Evolutionary conservation across 2,329 filamentous ascomycete genomes (phyloP).

Genomic region (Fusarium foetens): DNA sequence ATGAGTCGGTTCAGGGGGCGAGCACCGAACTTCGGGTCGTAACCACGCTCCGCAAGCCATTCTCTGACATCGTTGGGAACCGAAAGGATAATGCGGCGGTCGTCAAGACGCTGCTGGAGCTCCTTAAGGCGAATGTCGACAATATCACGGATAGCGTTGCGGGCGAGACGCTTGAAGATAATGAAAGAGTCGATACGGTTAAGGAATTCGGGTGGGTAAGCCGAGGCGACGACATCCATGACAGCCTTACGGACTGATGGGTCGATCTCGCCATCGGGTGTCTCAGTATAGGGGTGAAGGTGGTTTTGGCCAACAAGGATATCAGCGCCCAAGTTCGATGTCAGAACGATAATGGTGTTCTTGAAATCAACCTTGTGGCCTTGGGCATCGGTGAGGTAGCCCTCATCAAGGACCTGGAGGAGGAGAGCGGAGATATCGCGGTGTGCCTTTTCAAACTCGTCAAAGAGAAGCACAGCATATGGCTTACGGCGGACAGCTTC

Average conservation of each 20-base stretch:
- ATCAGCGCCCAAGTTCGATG: constrained; percentile 92
- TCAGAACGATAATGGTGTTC: constrained; percentile 96
- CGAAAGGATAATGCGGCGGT: constrained; percentile 81
- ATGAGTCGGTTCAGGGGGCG: constrained; percentile 92
- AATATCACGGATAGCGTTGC: constrained; percentile 84
- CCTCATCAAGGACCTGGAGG: constrained; percentile 94
- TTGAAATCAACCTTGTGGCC: constrained; percentile 97
- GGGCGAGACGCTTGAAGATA: constrained; percentile 88
- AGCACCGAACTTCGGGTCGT: constrained; percentile 91
- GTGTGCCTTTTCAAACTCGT: constrained; percentile 98
- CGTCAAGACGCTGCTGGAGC: constrained; percentile 83
- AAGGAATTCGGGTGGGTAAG: constrained; percentile 90
- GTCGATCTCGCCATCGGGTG: constrained; percentile 74
- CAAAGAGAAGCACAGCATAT: constrained; percentile 93
- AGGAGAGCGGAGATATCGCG: constrained; percentile 92
- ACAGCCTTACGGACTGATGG: constrained; percentile 80
- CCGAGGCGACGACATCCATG: constrained; percentile 83
- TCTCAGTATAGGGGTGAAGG: constrained; percentile 70
- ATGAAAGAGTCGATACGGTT: constrained; percentile 98
- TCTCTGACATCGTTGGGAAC: constrained; percentile 78
- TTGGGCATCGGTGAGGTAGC: constrained; percentile 93
- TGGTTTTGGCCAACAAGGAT: constrained; percentile 84
- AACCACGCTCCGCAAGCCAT: constrained; percentile 90
- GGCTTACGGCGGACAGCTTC: constrained; percentile 95
- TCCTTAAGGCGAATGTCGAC: constrained; percentile 91